Evolutionary conservation across 192 early-diverging fungal species (phyloP).

Genomic region (Coemansia sp.): DNA sequence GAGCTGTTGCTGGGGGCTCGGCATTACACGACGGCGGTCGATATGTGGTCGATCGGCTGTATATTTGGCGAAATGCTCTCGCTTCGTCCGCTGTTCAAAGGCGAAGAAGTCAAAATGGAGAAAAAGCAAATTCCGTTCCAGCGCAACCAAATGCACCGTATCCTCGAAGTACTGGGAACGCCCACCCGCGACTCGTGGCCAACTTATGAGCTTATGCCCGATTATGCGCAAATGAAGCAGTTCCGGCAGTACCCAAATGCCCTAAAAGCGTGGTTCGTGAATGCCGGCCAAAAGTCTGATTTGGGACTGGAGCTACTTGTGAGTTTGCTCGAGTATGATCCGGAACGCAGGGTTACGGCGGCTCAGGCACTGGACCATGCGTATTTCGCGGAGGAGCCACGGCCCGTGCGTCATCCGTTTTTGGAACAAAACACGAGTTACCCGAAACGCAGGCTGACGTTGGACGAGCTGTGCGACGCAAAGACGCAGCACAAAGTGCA

Average conservation of each 20-base stretch:
- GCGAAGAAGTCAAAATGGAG: constrained; percentile 85
- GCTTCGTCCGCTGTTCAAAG: constrained; percentile 83
- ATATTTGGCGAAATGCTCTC: constrained; percentile 92
- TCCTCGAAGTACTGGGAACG: constrained; percentile 84
- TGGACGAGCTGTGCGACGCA: constrained; percentile 51
- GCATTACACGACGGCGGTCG: constrained; percentile 86
- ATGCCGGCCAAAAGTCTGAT: constrained; percentile 56
- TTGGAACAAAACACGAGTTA: constrained; percentile 51
- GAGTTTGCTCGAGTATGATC: constrained; percentile 79
- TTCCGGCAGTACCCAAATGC: constrained; percentile 60
- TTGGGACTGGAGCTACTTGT: constrained; percentile 68
- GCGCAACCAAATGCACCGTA: constrained; percentile 79
- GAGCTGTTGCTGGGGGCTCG: constrained; percentile 84
- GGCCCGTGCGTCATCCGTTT: constrained; percentile 45
- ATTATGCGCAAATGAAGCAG: constrained; percentile 60
- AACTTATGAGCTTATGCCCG: constrained; percentile 68
- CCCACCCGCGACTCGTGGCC: constrained; percentile 83
- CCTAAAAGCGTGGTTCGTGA: constrained; percentile 40
- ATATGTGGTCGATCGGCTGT: constrained; percentile 80
- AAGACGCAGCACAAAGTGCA: constrained; percentile 32
- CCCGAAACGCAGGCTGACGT: constrained; percentile 47
- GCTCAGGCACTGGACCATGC: constrained; percentile 75
- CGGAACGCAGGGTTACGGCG: constrained; percentile 71
- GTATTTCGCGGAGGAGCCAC: constrained; percentile 75
- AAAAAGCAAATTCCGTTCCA: constrained; percentile 84